A percentile compares a stretch with the other conserved stretches of the same genome.
phyloP scores from a whole-genome alignment of 139 green algal genomes.

The Nannochloris sp. region DNA sequence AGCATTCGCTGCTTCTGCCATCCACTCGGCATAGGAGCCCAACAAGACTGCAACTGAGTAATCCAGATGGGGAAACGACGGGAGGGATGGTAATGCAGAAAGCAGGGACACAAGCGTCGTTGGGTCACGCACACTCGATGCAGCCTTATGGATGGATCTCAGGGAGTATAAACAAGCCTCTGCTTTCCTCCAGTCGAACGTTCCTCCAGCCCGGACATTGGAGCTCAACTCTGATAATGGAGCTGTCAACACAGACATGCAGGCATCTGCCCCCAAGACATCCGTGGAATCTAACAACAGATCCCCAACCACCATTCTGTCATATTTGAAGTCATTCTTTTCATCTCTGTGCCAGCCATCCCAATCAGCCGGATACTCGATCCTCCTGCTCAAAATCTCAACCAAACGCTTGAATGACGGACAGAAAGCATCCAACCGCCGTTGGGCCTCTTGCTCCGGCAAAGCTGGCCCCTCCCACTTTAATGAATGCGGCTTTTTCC shows the following conservation, averaged over 20 bases:
- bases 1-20: slow-evolving; percentile 17
- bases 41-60: slow-evolving; percentile 50
- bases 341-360: slow-evolving; percentile 50
- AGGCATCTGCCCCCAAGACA: slow-evolving; percentile 40
- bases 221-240: slow-evolving; percentile 40
- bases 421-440: slow-evolving; percentile 45
- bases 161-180: slow-evolving; percentile 70
- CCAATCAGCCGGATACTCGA: slow-evolving; percentile 39
- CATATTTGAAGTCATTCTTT: slow-evolving; percentile 55
- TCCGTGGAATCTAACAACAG: slow-evolving; percentile 54
- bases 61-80: slow-evolving; percentile 31
- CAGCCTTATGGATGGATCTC: slow-evolving; percentile 38
- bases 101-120: slow-evolving; percentile 46
- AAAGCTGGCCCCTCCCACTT: slow-evolving; percentile 15
- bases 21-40: slow-evolving; percentile 46
- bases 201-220: background rate
- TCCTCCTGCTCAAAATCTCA: slow-evolving; percentile 38
- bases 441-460: slow-evolving; percentile 23
- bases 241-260: slow-evolving; percentile 44
- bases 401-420: slow-evolving; percentile 68
- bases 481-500: slow-evolving; percentile 19
- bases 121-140: slow-evolving; percentile 33
- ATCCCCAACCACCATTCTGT: slow-evolving; percentile 43
- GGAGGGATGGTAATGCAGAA: slow-evolving; percentile 44
- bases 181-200: slow-evolving; percentile 59